phyloP scores from a whole-genome alignment of 169 alveolate genomes.

The Neospora caninum region DNA sequence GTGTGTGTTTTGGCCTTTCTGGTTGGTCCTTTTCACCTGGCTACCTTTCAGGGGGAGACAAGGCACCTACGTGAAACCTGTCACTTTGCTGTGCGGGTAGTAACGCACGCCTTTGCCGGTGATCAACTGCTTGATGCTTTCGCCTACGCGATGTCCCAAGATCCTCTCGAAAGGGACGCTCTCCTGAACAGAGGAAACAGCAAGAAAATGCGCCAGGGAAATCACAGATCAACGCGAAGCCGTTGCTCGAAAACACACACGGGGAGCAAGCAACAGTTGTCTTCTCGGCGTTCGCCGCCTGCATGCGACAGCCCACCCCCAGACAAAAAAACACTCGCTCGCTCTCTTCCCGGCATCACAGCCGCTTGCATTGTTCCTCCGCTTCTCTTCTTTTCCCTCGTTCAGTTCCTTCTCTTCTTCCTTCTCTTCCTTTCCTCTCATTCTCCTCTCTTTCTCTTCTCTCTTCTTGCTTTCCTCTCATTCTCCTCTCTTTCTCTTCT shows the following conservation, averaged over 20 bases:
- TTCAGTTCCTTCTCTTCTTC: no score
- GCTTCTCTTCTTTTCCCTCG: no score
- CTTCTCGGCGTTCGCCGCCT: background rate
- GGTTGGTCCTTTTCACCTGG: no score
- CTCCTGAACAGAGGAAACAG: conserved; percentile 36
- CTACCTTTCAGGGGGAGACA: background rate
- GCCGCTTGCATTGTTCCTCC: no score
- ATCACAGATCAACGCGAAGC: background rate
- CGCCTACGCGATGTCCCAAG: conserved; percentile 65
- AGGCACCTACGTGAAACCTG: conserved; percentile 31
- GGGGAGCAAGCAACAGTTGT: background rate
- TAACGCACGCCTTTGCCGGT: conserved; percentile 49
- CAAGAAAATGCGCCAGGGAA: background rate
- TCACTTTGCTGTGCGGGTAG: conserved; percentile 15
- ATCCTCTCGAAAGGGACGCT: conserved; percentile 65
- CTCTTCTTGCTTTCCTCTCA: background rate
- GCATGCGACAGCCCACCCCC: background rate
- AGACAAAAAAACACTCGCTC: no score
- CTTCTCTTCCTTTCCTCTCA: no score
- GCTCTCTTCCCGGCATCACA: no score
- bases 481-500: no score
- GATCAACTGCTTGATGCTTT: conserved; percentile 45
- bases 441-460: background rate
- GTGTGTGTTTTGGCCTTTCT: no score
- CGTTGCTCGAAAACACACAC: background rate